These are phyloP conservation scores for Eimeria tenella DNA, from an alignment of 169 alveolate species.

Conservation along the genomic window DNA sequence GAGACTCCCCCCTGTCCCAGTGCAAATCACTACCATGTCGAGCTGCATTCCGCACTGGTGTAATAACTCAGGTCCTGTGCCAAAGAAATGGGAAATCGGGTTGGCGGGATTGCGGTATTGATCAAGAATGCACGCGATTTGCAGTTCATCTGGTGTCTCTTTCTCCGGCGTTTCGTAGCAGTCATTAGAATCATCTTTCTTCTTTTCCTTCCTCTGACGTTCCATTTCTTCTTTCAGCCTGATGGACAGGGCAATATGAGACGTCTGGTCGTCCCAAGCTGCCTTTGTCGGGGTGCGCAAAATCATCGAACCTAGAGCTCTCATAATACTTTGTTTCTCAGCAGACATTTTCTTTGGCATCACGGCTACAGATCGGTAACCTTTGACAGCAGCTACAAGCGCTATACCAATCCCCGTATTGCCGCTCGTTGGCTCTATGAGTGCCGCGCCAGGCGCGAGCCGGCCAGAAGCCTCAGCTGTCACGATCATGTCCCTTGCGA, in stretches of 20 bases:
- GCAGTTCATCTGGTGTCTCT: neutral
- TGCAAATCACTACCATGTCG: conserved; percentile 88
- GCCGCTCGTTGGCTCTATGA: conserved; percentile 96
- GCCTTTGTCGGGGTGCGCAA: conserved; percentile 94
- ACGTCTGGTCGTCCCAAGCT: conserved; percentile 90
- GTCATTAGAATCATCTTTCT: neutral
- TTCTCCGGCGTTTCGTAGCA: neutral
- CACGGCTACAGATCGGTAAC: conserved; percentile 90
- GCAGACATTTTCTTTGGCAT: conserved; percentile 95
- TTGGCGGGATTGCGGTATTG: conserved; percentile 94
- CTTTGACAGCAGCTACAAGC: conserved; percentile 93
- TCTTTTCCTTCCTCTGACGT: conserved; percentile 71
- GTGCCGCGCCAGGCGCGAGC: conserved; percentile 89
- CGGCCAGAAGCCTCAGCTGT: conserved; percentile 93
- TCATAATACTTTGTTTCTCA: conserved; percentile 91
- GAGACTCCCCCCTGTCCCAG: conserved; percentile 97
- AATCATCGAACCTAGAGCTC: conserved; percentile 94
- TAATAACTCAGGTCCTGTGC: conserved; percentile 94
- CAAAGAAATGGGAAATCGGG: conserved; percentile 95
- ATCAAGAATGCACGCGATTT: conserved; percentile 85
- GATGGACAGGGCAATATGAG: conserved; percentile 91
- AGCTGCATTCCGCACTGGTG: conserved; percentile 91
- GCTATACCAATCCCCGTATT: conserved; percentile 96
- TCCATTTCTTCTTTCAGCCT: conserved; percentile 85
- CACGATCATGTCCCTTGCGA: conserved; percentile 93